Evolutionary conservation across 2,329 filamentous ascomycete species (phyloP), one percentile per base, ranked within the genome.

Genomic region (Geosmithia morbida): DNA sequence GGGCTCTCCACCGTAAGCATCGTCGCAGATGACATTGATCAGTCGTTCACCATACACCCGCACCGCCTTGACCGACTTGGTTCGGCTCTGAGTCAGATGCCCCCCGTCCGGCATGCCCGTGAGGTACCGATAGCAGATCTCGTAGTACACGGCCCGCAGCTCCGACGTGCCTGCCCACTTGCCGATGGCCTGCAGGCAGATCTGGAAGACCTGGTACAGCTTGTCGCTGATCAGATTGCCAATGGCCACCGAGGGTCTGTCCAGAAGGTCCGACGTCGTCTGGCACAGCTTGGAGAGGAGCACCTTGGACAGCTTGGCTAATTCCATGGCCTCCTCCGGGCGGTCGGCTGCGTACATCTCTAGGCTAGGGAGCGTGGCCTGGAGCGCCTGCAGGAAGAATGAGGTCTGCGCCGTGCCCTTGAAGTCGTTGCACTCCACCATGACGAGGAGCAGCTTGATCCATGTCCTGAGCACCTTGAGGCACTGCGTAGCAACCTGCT

Each of bases 201-300:
- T 78, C 52, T 94, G 85, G 71, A 98, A 96, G 3, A 97, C 75
- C 58, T 95, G 85, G 59, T 88, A 89, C 1, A 97, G 73, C 57
- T 92, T 87, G 60, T 97, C 90, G 59, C 87, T 85, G 33, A 92
- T 80, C 22, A 90, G 72, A 59, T 87, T 87, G 37, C 83, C 76
- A 48, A 76, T 69, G 3, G 67, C 66, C 45, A 63, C 61, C 50
- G 63, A 67, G 44, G 68, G 58, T 47, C 66, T 66, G 51, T 77
- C 69, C 22, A 20, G 43, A 3, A 51, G 51, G n/a, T 55, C 55
- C 1, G 62, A 50, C 18, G 61, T 56, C 5, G 62, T 61, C 64
- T 82, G 68, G 61, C 88, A 77, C 56, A 92, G 68, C 60, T 83
- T 79, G 59, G 81, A 84, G 3, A 89, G 70, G 2, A 92, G 67